A percentile compares a stretch with the other conserved stretches of the same genome.
These are phyloP conservation scores for Solanum clarkiae DNA, from an alignment of 257 asterid species.

Conservation along the genomic window DNA sequence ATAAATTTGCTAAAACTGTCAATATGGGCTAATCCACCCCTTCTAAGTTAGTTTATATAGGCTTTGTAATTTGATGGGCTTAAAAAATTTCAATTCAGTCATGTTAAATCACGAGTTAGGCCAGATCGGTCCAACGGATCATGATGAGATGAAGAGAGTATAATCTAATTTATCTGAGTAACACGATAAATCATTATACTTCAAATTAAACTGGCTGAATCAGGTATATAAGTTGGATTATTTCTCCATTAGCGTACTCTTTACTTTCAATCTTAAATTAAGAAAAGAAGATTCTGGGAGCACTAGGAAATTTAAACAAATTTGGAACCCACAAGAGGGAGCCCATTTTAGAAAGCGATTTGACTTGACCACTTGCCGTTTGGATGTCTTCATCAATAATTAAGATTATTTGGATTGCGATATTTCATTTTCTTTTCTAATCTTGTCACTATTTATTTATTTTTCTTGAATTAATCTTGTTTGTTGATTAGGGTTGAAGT, in stretches of 20 bases:
- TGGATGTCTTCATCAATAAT: not conserved
- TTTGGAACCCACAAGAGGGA: not conserved
- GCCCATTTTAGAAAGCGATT: not conserved
- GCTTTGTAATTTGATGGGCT: too few relatives aligned
- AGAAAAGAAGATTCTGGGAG: not conserved
- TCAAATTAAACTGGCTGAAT: not conserved
- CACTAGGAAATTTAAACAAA: not conserved
- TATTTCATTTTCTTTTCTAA: not conserved
- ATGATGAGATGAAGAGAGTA: too few relatives aligned
- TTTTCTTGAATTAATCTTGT: not conserved
- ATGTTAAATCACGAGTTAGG: too few relatives aligned
- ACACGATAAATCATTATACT: too few relatives aligned
- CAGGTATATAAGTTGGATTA: not conserved
- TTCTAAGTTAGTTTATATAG: too few relatives aligned
- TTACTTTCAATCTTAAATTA: not conserved
- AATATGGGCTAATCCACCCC: too few relatives aligned
- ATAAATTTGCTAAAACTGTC: too few relatives aligned
- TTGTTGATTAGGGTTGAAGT: not conserved
- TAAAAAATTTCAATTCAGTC: too few relatives aligned
- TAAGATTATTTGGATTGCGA: not conserved
- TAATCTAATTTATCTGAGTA: too few relatives aligned
- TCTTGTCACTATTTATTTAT: not conserved
- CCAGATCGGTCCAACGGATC: too few relatives aligned
- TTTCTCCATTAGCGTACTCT: not conserved
- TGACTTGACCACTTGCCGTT: not conserved